phyloP scores from a whole-genome alignment of 192 early-diverging fungal genomes.

The Coemansia sp. region DNA sequence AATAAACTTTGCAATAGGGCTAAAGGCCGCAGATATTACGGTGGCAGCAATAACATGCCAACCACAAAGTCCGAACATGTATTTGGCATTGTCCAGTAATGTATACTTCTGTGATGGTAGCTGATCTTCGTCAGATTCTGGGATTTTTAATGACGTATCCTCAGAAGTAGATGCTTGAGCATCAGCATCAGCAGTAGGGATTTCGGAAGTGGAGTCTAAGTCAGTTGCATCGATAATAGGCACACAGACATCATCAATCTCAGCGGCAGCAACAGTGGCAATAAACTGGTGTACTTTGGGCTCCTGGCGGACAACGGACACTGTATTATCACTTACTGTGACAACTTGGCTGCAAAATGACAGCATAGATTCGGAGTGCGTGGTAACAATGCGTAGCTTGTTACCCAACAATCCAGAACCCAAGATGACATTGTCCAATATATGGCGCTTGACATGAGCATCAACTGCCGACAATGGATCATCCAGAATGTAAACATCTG shows the following conservation, averaged over 20 bases:
- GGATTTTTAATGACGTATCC: too few species aligned
- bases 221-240: neutral
- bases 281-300: neutral
- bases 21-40: neutral
- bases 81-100: neutral
- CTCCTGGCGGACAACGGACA: neutral
- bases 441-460: constrained; percentile 15
- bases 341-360: constrained; percentile 8
- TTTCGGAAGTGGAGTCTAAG: neutral
- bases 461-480: neutral
- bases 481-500: constrained; percentile 14
- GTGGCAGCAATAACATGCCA: neutral
- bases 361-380: neutral
- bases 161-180: neutral
- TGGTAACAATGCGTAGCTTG: neutral
- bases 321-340: neutral
- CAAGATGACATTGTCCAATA: constrained; percentile 21
- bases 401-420: constrained; percentile 18
- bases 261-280: neutral
- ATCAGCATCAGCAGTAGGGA: neutral
- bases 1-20: constrained; percentile 20
- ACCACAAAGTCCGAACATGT: neutral
- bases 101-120: neutral
- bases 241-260: neutral
- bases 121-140: neutral